Evolutionary conservation across 2,329 filamentous ascomycete genomes (phyloP), one percentile per base, ranked within the genome.

Genomic region (Waltergamsia citrina): DNA sequence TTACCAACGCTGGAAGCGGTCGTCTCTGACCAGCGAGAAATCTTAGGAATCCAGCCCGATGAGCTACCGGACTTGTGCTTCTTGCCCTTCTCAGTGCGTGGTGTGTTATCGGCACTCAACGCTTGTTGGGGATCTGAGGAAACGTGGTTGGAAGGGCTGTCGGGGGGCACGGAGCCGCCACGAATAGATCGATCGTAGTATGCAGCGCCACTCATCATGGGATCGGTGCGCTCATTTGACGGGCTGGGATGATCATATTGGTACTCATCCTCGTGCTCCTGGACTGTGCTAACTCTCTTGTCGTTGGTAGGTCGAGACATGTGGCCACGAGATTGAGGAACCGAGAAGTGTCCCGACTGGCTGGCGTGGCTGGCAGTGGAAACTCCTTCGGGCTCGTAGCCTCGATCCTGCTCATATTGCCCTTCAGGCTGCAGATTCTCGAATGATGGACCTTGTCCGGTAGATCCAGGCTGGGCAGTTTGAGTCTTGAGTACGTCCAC

Each of bases 1-100:
- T 82, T 81, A 29, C 85, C 80, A 28, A 87, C 78, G 40, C 86
- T 94, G 1, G 87, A 94, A 4, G 88, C 75, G 0, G 92, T 98
- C 3, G 90, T 96, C 61, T 93, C 92, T 0, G 90, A 96, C 92
- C 92, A 98, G 28, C 92, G 77, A 6, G 92, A 96, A 41, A 94
- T 88, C 63, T 94, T 95, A 17, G 88, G 87, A 41, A 94, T 83
- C 67, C 76, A 78, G 33, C 73, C 67, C 1, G 84, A 85, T 1
- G 86, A 92, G 38, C 78, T 78, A 51, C 74, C 82, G 1, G 85
- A 90, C 55, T 94, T 94, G 62, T 93, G 84, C 62, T 94, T 95
- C 56, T 83, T 85, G 41, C 75, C 73, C 58, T 84, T 86, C 6
- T 85, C 81, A 2, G 74, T 78, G 26, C 52, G 52, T 9, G 86